Evolutionary conservation across 1,284 basidiomycete genomes (phyloP), one percentile per base, ranked within the genome.

Genomic region (Tilletia setariae): DNA sequence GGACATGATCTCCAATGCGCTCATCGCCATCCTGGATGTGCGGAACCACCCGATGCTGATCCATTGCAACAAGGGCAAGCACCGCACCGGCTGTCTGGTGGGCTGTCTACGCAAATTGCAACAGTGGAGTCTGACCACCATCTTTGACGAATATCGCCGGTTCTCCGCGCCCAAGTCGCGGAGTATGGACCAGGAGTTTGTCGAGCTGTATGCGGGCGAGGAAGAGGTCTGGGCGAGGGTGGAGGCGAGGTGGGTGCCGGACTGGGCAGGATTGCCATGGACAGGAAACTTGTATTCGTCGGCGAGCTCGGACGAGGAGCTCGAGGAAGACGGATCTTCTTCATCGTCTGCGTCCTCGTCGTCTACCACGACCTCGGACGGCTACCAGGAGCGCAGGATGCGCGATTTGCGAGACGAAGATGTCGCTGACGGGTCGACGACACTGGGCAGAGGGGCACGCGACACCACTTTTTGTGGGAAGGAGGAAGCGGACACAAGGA

Each of bases 31-130:
- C 23, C 77, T 87, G n/a, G 86, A 87, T 74, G 74, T 75, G 44
- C 80, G 86, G 2, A 87, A 87, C 73, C 86, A 86, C 69, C 86
- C 86, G 0, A 82, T 87, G 32, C 76, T 87, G 42, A 86, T 87
- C 21, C 86, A 87, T 73, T 87, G 86, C 81, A 87, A 87, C 81
- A 87, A 87, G 78, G 86, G 86, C 67, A 87, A 87, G 82, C 86
- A 87, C 70, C 84, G 86, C 1, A 87, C 86, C 0, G 86, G 86
- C 0, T 87, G 86, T 72, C 77, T 87, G 32, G 84, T 87, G 7
- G 86, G 86, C 2, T 87, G 86, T 73, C 81, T 87, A 9, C 79
- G 86, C 1, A 84, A 86, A 56, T 73, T 86, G 8, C 86, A 87
- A 72, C 82, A 84, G 16, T 87, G 86, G 86, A 84, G 85, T 40